A percentile compares a stretch with the other conserved stretches of the same genome.
phyloP scores from a whole-genome alignment of 2,329 filamentous ascomycete genomes.

The Aspergillus glaucus region DNA sequence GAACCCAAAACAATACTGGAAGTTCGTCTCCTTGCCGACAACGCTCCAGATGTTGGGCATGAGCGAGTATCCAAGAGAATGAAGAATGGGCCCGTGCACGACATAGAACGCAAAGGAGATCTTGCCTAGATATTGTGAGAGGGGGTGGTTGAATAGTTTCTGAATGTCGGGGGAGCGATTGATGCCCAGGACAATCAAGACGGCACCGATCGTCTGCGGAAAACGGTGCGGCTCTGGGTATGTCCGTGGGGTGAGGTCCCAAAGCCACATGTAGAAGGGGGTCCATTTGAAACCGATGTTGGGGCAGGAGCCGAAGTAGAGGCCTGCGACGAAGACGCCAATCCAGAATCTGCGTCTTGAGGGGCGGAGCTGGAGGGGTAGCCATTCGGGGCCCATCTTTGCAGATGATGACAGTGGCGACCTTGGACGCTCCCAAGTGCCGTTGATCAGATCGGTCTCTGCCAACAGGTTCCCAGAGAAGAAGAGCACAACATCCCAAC shows the following conservation, averaged over 20 bases:
- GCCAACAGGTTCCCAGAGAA: conserved; percentile 39
- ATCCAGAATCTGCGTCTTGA: conserved; percentile 31
- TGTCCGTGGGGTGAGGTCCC: conserved; percentile 31
- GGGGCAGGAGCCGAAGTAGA: conserved; percentile 39
- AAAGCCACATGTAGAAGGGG: conserved; percentile 38
- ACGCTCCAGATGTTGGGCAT: conserved; percentile 37
- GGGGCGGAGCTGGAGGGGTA: conserved; percentile 9
- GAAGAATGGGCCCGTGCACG: conserved; percentile 41
- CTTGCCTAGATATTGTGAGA: conserved; percentile 43
- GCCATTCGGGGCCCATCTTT: not conserved
- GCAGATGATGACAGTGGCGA: conserved; percentile 15
- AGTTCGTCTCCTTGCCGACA: conserved; percentile 34
- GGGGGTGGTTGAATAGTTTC: conserved; percentile 33
- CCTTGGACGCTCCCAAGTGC: conserved; percentile 25
- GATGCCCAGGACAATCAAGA: conserved; percentile 38
- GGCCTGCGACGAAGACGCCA: conserved; percentile 31
- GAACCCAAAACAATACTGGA: conserved; percentile 35
- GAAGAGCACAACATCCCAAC: conserved; percentile 41
- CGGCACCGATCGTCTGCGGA: conserved; percentile 38
- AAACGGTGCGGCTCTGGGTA: conserved; percentile 41
- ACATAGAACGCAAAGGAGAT: conserved; percentile 45
- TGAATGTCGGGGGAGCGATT: conserved; percentile 37
- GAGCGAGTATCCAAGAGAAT: conserved; percentile 38
- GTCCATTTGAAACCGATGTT: conserved; percentile 35
- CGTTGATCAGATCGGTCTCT: conserved; percentile 37